Base-by-base conservation (phyloP, 164 flowering plant genomes). In the Liriodendron chinense region DNA sequence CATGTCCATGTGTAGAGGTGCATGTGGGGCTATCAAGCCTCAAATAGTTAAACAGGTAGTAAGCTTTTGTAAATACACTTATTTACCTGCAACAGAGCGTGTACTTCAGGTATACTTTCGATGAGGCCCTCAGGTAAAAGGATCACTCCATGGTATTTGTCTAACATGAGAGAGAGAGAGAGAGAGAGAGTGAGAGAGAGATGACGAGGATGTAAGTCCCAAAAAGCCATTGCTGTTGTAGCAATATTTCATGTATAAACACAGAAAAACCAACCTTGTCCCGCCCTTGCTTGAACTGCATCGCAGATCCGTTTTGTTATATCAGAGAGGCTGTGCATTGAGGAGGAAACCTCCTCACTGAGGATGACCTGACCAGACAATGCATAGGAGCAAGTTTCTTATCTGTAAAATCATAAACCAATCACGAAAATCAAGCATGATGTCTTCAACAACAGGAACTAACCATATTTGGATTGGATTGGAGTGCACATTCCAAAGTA, bases 231-330 rank as follows among this genome's bases (percentile, higher is more conserved):
- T 14, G 28, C 1, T 65, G 23, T 65, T 22, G 16, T 65, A 9
- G 25, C 25, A 65, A 9, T 65, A 65, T 65, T 65, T 65, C 43
- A 4, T 34, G 7, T 34, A 34, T 34, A 34, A 20, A 65, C 22
- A 6, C 2, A 72, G 26, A 49, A 14, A 68, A 62, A 43, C 23
- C 72, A 16, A 79, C 81, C 81, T 71, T 71, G 71, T 67, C 71
- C 81, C 43, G 81, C 81, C 63, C 81, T 70, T 1, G 78, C 75
- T 79, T 79, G 78, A 71, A 75, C 78, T 65, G 81, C 81, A 65
- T 79, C 81, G 57, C 81, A 79, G 12, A 79, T 79, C 47, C 75
- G 72, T 59, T 75, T 65, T 47, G 81, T 79, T 47, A 79, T 25
- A 62, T 79, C 81, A 48, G 75, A 79, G 18, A 79, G 78, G 10